Evolutionary conservation across 1,284 basidiomycete genomes (phyloP).

Genomic region (Leccinum holopus): DNA sequence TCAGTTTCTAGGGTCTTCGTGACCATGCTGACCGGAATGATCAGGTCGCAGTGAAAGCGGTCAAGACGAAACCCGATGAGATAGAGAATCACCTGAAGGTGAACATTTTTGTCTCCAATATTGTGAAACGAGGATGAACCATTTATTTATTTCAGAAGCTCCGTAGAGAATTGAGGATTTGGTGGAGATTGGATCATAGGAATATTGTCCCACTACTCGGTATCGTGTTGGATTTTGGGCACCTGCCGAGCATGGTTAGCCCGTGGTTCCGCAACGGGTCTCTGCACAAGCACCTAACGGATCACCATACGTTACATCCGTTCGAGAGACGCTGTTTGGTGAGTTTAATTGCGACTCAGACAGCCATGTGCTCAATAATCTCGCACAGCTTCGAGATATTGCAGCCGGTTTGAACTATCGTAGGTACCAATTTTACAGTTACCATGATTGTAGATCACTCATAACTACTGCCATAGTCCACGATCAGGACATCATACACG

Average conservation of each 20-base stretch:
- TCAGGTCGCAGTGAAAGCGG: constrained; percentile 27
- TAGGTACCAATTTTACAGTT: constrained; percentile 12
- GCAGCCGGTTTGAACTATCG: constrained; percentile 30
- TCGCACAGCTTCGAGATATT: constrained; percentile 26
- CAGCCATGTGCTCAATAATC: not conserved
- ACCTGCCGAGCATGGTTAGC: constrained; percentile 27
- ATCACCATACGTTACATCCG: not conserved
- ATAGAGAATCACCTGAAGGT: not conserved
- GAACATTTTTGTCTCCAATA: not conserved
- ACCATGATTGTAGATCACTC: not conserved
- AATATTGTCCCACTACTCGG: constrained; percentile 33
- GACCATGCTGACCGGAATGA: not conserved
- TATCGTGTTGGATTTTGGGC: constrained; percentile 23
- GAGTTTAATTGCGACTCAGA: constrained; percentile 1
- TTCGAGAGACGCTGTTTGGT: constrained; percentile 18
- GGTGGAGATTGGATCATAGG: constrained; percentile 23
- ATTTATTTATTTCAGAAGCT: constrained; percentile 18
- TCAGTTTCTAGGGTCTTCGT: not conserved
- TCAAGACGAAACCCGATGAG: constrained; percentile 16
- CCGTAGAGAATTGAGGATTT: constrained; percentile 28
- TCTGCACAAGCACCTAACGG: constrained; percentile 19
- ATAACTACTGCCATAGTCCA: constrained; percentile 22
- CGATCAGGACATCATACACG: constrained; percentile 9
- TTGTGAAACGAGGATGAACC: not conserved
- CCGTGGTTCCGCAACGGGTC: constrained; percentile 34